phyloP scores from a whole-genome alignment of 2,329 filamentous ascomycete genomes.

The Incumbomyces delicatus region DNA sequence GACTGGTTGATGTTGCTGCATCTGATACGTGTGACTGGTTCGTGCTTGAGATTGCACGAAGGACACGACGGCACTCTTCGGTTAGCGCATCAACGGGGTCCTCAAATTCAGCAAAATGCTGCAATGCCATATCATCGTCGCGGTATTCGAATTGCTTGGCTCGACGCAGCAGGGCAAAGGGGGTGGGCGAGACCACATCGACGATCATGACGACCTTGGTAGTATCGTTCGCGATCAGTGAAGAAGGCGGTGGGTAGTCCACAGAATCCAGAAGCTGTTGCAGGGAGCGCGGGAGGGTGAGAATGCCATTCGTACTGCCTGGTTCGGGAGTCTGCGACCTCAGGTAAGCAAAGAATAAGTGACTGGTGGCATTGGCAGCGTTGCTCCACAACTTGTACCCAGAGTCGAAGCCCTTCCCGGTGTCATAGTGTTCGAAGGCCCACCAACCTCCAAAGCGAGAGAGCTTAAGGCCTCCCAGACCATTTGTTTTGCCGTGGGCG shows the following conservation, averaged over 20 bases:
- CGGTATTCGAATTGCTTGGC: constrained; percentile 94
- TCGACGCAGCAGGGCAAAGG: constrained; percentile 79
- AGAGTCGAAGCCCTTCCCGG: constrained; percentile 83
- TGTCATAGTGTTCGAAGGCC: constrained; percentile 88
- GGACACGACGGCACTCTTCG: constrained; percentile 84
- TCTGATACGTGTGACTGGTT: constrained; percentile 74
- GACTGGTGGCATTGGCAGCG: constrained; percentile 88
- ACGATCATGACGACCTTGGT: constrained; percentile 96
- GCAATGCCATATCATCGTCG: constrained; percentile 74
- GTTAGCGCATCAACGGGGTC: constrained; percentile 82
- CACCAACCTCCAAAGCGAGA: constrained; percentile 96
- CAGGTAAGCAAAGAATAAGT: constrained; percentile 95
- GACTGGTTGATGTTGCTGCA: constrained; percentile 59
- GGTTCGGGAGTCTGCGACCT: constrained; percentile 77
- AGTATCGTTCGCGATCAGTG: constrained; percentile 67
- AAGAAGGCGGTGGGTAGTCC: constrained; percentile 77
- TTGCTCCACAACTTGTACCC: constrained; percentile 85
- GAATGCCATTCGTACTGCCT: constrained; percentile 63
- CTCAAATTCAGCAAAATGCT: constrained; percentile 77
- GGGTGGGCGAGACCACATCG: constrained; percentile 85
- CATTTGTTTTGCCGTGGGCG: constrained; percentile 86
- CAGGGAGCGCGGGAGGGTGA: constrained; percentile 76
- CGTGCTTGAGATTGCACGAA: constrained; percentile 75
- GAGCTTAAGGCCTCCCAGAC: constrained; percentile 83
- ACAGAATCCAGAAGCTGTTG: constrained; percentile 86